Base-by-base conservation (phyloP, 306 rosid genomes). In the Prosopis cineraria region DNA sequence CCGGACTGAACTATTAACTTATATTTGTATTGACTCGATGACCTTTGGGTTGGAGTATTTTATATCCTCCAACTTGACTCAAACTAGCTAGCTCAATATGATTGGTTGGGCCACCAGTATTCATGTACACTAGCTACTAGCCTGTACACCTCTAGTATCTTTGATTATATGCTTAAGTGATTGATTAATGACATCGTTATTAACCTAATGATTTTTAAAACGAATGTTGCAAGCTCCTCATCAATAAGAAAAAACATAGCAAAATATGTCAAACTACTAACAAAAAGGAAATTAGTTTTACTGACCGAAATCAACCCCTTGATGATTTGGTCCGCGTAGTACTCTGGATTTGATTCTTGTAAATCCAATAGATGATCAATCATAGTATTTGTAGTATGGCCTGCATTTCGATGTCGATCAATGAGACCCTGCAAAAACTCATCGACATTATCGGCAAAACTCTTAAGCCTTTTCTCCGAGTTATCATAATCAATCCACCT, bases 251-350 rank as follows among this genome's bases (percentile, higher is more conserved):
- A 8, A 45, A 50, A 7, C 24, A 50, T 19, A 50, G 56, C 25
- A 19, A 50, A 50, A 6, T 0, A 50, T 7, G 25, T 17, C 20
- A n/a, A 0, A n/a, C 56, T 50, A 4, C 2, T 6, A 16, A 14
- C 9, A 60, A 29, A 16, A 30, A 3, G 30, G 14, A 6, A 27
- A 5, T 2, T 29, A 27, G 39, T 7, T 12, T 5, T 43, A 48
- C 74, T 55, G 10, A 85, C 89, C 82, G 52, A 20, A 22, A 79
- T 45, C 24, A 71, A 27, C 5, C 86, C 89, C 27, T 85, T 85
- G 72, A 85, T 85, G 0, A 79, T 72, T 68, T 29, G 19, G 13
- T 58, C 65, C 3, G 65, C 82, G 22, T 85, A 79, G 33, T 65
- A 53, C 1, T 73, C 80, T 2, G 86, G 86, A 7, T 82, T 47